These are phyloP conservation scores for Sclerotinia trifoliorum DNA, from an alignment of 2,329 filamentous ascomycete species.

Conservation along the genomic window DNA sequence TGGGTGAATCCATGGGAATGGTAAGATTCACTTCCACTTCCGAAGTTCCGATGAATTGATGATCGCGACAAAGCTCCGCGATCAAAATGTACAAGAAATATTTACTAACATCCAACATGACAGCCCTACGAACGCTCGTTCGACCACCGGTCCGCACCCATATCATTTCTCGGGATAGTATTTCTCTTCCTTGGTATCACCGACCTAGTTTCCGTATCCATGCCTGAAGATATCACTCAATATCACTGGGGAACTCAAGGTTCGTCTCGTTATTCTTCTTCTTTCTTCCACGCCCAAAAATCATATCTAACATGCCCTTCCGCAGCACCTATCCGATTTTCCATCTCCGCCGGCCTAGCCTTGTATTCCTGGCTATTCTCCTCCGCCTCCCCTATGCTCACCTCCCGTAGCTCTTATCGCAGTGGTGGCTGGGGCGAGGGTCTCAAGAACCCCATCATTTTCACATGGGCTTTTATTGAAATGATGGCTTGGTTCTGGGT, in stretches of 20 bases:
- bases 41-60: neutral
- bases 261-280: conserved; percentile 53
- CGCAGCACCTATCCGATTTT: conserved; percentile 60
- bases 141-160: conserved; percentile 65
- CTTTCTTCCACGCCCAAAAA: conserved; percentile 31
- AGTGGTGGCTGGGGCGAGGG: conserved; percentile 57
- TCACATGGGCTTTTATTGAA: conserved; percentile 83
- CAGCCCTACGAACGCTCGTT: conserved; percentile 67
- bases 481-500: conserved; percentile 86
- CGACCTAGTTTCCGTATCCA: conserved; percentile 65
- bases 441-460: conserved; percentile 80
- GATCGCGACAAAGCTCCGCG: neutral
- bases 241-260: conserved; percentile 64
- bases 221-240: conserved; percentile 64
- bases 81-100: neutral
- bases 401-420: conserved; percentile 42
- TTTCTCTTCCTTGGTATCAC: conserved; percentile 60
- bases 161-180: conserved; percentile 70
- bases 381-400: conserved; percentile 51
- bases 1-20: conserved; percentile 81
- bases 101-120: conserved; percentile 20
- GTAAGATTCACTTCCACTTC: conserved; percentile 47
- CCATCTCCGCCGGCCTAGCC: conserved; percentile 60
- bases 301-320: conserved; percentile 5
- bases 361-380: conserved; percentile 65